A percentile compares a stretch with the other conserved stretches of the same genome.
Conservation (phyloP, 2,329 filamentous ascomycete species). For the Paraconiothyrium sp. region DNA sequence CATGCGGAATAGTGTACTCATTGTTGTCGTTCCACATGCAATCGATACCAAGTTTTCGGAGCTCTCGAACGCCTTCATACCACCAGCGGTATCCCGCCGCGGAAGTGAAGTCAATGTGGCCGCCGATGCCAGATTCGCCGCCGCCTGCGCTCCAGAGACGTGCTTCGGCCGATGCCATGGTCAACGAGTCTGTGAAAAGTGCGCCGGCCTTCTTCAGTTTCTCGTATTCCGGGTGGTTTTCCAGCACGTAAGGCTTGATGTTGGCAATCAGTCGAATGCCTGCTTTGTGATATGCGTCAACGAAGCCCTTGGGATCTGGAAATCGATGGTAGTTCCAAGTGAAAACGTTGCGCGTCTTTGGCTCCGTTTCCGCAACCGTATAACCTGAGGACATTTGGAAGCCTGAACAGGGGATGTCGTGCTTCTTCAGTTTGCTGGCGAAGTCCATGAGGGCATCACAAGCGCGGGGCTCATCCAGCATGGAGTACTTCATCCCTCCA, state of each 20-base stretch:
- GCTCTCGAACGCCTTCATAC: constrained; percentile 71
- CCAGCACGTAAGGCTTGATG: constrained; percentile 76
- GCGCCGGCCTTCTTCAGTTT: constrained; percentile 67
- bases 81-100: constrained; percentile 74
- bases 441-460: constrained; percentile 68
- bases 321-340: constrained; percentile 78
- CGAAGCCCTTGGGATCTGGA: constrained; percentile 72
- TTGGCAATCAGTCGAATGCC: constrained; percentile 76
- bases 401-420: constrained; percentile 75
- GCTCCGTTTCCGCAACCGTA: constrained; percentile 71
- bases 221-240: constrained; percentile 72
- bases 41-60: constrained; percentile 72
- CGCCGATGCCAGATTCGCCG: constrained; percentile 73
- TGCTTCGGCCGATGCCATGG: constrained; percentile 62
- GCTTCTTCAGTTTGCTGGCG: constrained; percentile 67
- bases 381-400: constrained; percentile 80
- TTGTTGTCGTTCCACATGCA: constrained; percentile 85
- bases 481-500: constrained; percentile 71
- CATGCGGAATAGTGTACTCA: constrained; percentile 73
- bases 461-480: constrained; percentile 65
- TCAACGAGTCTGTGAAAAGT: constrained; percentile 69
- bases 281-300: constrained; percentile 67
- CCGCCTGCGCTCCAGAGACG: constrained; percentile 78
- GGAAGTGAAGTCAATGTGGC: constrained; percentile 78
- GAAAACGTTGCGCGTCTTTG: constrained; percentile 76